Base-by-base conservation (phyloP, 2,329 filamentous ascomycete species). In the Eutypella sp. region DNA sequence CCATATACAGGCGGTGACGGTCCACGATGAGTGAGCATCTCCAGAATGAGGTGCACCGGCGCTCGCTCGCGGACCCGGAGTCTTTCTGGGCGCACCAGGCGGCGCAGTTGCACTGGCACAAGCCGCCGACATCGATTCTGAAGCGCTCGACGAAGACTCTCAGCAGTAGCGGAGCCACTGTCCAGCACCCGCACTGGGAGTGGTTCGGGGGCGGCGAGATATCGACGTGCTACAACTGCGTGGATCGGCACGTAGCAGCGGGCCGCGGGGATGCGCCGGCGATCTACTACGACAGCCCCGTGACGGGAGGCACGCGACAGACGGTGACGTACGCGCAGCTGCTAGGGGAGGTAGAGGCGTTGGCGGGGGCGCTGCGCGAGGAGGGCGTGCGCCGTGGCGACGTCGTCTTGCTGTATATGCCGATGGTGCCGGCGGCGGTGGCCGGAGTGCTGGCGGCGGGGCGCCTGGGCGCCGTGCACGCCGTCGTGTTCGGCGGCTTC, bases 401-500 rank as follows among this genome's bases (percentile, higher is more conserved):
- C 34, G 18, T 37, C 18, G 34, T 37, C 11, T 19, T 37, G 5
- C n/a, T 96, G 23, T 97, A 96, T 67, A 96, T 96, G 91, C 91
- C 91, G 45, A 96, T 96, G 91, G 89, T 96, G 37, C 91, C 92
- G 1, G 84, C 89, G 0, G 87, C 90, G 2, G 65, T 96, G n/a
- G 82, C 95, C 50, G 91, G 87, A 9, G 89, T 93, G 53, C 79
- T 96, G 4, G 90, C 92, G 20, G 80, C 87, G 48, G 82, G 82
- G 49, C 81, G 90, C 9, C 74, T 96, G 1, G 92, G 91, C 10
- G 92, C 90, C 15, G 82, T 96, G 43, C 92, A 97, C 62, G 84
- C 88, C 3, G 89, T 95, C 4, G 92, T 97, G 3, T 96, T 96
- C 66, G 92, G 92, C 36, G 91, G 92, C 0, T 97, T 97, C 63